Evolutionary conservation across 2,329 filamentous ascomycete species (phyloP).

Genomic region (Aspergillus pseudoviridinutans): DNA sequence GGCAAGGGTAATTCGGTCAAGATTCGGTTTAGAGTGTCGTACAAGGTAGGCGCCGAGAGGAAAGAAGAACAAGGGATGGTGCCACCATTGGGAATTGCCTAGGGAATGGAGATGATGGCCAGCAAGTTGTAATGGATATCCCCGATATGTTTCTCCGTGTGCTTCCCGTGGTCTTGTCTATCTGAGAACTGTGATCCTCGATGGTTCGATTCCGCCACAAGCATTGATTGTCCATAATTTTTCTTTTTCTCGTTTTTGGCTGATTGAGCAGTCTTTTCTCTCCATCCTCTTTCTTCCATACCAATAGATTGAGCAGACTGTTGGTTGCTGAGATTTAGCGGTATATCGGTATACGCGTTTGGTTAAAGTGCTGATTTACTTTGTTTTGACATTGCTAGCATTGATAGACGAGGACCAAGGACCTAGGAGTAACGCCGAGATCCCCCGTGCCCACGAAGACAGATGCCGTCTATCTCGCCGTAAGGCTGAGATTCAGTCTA

Average conservation of each 20-base stretch:
- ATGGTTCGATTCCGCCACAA: not conserved
- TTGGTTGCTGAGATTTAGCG: not conserved
- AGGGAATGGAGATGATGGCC: conserved; percentile 2
- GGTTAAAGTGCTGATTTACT: not conserved
- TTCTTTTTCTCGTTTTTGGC: not conserved
- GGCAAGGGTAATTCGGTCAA: conserved; percentile 76
- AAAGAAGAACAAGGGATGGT: conserved; percentile 84
- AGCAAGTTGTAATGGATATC: not conserved
- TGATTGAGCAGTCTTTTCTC: not conserved
- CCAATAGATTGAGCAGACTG: not conserved
- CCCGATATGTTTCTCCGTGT: not conserved
- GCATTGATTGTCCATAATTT: not conserved
- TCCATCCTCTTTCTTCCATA: not conserved
- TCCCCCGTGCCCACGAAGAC: not conserved
- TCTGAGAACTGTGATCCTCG: not conserved
- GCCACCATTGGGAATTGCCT: conserved; percentile 71
- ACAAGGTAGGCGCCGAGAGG: conserved; percentile 59
- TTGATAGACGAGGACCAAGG: not conserved
- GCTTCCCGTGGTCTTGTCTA: not conserved
- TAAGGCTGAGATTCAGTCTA: not conserved
- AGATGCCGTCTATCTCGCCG: not conserved
- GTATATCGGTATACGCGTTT: not conserved
- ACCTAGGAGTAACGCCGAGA: not conserved
- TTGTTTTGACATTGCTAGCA: not conserved
- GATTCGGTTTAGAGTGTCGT: conserved; percentile 83